phyloP scores from a whole-genome alignment of 75 land plant genomes.

The Selaginella tamariscina region DNA sequence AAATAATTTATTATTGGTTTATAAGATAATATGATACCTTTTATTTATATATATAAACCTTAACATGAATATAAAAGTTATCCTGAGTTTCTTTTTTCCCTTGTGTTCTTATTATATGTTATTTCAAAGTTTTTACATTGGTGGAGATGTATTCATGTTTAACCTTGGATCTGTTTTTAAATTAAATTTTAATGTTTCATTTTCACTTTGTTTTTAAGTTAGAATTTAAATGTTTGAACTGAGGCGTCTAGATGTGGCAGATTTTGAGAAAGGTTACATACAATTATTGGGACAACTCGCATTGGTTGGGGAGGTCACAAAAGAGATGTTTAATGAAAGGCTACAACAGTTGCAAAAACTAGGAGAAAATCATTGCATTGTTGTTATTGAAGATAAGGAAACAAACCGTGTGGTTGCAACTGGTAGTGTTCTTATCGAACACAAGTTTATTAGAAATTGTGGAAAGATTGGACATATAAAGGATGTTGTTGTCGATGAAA shows the following conservation, averaged over 20 bases:
- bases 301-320: constrained; percentile 19
- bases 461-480: constrained; percentile 48
- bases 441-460: constrained; percentile 21
- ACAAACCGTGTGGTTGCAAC: constrained; percentile 16
- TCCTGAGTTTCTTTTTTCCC: too few species aligned
- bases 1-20: too few species aligned
- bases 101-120: too few species aligned
- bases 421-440: constrained; percentile 17
- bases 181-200: too few species aligned
- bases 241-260: neutral
- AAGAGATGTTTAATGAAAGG: constrained; percentile 10
- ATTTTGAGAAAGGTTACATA: constrained; percentile 8
- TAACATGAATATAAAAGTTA: too few species aligned
- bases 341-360: constrained; percentile 14
- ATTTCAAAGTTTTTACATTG: too few species aligned
- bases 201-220: too few species aligned
- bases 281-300: constrained; percentile 25
- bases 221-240: too few species aligned
- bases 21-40: too few species aligned
- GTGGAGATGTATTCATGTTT: too few species aligned
- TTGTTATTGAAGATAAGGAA: constrained; percentile 21
- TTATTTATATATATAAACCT: too few species aligned
- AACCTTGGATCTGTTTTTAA: too few species aligned
- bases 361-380: constrained; percentile 18
- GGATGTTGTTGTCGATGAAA: constrained; percentile 60